A percentile compares a stretch with the other conserved stretches of the same genome.
phyloP scores from a whole-genome alignment of 805 yeast genomes.

The Hanseniaspora taiwanica region DNA sequence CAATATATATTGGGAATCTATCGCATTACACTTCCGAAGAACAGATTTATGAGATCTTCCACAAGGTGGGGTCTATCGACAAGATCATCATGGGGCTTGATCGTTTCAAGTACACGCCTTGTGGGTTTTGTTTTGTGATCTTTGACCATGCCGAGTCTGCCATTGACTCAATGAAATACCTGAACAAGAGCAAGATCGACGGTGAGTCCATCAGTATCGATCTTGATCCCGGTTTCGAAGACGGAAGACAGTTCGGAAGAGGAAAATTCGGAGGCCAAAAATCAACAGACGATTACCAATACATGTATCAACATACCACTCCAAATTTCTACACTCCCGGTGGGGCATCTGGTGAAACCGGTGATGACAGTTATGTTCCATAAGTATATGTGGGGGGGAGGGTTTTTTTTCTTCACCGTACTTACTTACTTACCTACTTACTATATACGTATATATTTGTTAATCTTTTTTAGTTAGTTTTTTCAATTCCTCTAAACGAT shows the following conservation, averaged over 20 bases:
- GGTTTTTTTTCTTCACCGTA: neutral
- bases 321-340: neutral
- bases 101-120: constrained; percentile 80
- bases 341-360: neutral
- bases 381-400: neutral
- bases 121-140: constrained; percentile 92
- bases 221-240: constrained; percentile 89
- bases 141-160: constrained; percentile 60
- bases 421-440: neutral
- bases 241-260: constrained; percentile 92
- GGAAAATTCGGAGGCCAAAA: constrained; percentile 88
- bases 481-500: constrained; percentile 22
- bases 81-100: constrained; percentile 91
- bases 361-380: neutral
- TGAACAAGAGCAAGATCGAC: constrained; percentile 73
- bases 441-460: neutral
- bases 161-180: constrained; percentile 66
- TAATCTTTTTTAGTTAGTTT: constrained; percentile 3
- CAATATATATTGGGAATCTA: constrained; percentile 84
- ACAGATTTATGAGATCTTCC: constrained; percentile 77
- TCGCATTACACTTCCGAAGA: constrained; percentile 91
- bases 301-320: neutral
- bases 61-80: constrained; percentile 66
- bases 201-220: constrained; percentile 75
- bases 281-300: constrained; percentile 6